These are phyloP conservation scores for Wallacemonas sp. DNA, from an alignment of 208 protist species.

Conservation along the genomic window DNA sequence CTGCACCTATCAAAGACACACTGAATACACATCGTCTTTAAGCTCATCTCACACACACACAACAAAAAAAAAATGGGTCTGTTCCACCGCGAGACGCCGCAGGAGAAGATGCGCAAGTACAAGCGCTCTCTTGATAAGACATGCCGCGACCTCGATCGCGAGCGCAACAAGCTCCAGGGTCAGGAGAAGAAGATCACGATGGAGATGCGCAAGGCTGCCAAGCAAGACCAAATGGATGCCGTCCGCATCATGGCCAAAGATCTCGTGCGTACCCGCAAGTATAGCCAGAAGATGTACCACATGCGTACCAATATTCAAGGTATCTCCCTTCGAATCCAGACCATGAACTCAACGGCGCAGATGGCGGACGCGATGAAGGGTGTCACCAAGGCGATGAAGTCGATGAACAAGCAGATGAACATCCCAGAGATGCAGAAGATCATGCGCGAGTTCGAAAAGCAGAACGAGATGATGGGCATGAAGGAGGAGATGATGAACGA, in stretches of 20 bases:
- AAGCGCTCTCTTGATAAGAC: conserved; percentile 94
- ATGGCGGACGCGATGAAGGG: conserved; percentile 93
- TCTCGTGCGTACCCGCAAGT: conserved; percentile 95
- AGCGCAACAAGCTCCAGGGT: conserved; percentile 92
- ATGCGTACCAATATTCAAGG: conserved; percentile 98
- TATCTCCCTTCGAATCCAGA: conserved; percentile 94
- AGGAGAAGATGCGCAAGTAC: conserved; percentile 96
- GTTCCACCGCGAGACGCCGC: conserved; percentile 85
- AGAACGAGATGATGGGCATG: conserved; percentile 98
- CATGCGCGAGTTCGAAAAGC: conserved; percentile 98
- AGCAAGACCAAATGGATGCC: conserved; percentile 95
- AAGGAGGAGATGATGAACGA: conserved; percentile 99
- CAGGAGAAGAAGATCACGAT: conserved; percentile 96
- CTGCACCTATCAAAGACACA: background rate
- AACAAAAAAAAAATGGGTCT: conserved; percentile 73
- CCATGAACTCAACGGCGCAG: conserved; percentile 89
- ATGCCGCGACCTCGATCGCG: conserved; percentile 96
- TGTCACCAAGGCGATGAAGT: conserved; percentile 88
- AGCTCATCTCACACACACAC: background rate
- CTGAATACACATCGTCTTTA: background rate
- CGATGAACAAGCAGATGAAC: conserved; percentile 98
- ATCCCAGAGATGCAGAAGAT: conserved; percentile 96
- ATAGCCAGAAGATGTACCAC: conserved; percentile 96
- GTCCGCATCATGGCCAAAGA: conserved; percentile 98
- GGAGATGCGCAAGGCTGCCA: conserved; percentile 97